Percentiles rank a stretch among this genome's conserved stretches.
These are phyloP conservation scores for Leishmania mexicana DNA, from an alignment of 208 protist species.

Conservation along the genomic window DNA sequence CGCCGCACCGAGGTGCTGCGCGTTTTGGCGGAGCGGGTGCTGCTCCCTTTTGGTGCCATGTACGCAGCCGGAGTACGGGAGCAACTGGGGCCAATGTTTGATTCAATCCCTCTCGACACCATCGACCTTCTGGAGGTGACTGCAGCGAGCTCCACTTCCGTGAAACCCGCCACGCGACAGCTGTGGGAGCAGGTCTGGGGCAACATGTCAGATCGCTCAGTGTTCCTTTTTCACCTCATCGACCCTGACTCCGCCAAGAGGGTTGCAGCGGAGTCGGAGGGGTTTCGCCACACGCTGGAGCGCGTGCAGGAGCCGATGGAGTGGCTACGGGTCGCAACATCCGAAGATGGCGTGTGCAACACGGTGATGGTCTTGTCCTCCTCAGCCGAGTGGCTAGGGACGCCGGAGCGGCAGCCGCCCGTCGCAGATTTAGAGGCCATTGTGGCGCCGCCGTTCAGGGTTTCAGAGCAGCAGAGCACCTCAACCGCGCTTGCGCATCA, in stretches of 20 bases:
- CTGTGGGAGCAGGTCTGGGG: conserved; percentile 32
- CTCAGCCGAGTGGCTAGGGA: background rate
- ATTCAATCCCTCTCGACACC: background rate
- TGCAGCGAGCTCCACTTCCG: conserved; percentile 2
- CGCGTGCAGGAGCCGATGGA: conserved; percentile 19
- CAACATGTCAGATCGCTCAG: conserved; percentile 32
- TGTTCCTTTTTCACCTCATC: conserved; percentile 27
- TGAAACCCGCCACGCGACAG: conserved; percentile 4
- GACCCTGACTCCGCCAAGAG: conserved; percentile 7
- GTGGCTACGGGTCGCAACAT: conserved; percentile 29
- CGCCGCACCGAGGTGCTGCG: conserved; percentile 15
- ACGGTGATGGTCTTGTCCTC: conserved; percentile 25
- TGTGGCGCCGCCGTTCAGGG: conserved; percentile 7
- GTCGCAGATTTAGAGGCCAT: conserved; percentile 16
- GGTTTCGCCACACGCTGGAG: conserved; percentile 25
- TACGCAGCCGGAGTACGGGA: conserved; percentile 18
- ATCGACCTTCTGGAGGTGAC: conserved; percentile 18
- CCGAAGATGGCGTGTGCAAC: conserved; percentile 17
- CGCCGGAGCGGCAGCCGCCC: background rate
- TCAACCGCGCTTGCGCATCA: conserved; percentile 15
- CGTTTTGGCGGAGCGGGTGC: conserved; percentile 17
- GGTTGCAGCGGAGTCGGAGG: conserved; percentile 18
- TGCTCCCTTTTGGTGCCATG: conserved; percentile 23
- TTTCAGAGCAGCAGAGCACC: background rate
- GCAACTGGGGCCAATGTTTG: conserved; percentile 5